Base-by-base conservation (phyloP, 306 rosid species). In the Pyrus communis region DNA sequence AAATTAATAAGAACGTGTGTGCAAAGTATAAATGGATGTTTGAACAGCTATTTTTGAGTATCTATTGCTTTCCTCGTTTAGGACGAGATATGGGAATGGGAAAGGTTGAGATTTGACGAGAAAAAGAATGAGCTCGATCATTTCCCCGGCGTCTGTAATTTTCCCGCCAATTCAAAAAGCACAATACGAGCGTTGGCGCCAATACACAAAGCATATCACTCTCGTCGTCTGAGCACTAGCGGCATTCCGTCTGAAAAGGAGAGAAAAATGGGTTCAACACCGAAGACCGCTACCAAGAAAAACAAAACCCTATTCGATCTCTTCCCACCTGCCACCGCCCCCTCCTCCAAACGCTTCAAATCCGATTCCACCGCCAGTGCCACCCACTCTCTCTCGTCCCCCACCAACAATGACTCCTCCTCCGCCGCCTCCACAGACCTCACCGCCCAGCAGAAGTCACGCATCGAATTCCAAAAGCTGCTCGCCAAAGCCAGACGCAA, bases 401-500 rank as follows among this genome's bases (percentile, higher is more conserved):
- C 7, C 18, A 61, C 66, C 67, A 46, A 46, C 57, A 23, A 40
- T 35, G 57, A 12, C 66, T 27, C 68, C 1, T 22, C 69, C 42
- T 28, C 27, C 52, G 35, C 54, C 62, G 21, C 86, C 31, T 65
- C 74, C 52, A 46, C 52, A 1, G 35, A 69, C 4, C 86, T 91
- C 46, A 66, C 88, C 23, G 49, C 51, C 17, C 68, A 60, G 25
- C 87, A 92, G 71, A 87, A 83, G 76, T 79, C 82, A 7, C 97
- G 96, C 74, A 65, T 87, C 72, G 91, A 94, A 13, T 79, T 74
- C 79, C 89, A 88, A 66, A 92, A 84, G 76, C 78, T 73, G 46
- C 80, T 86, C 66, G 96, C 98, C 46, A 87, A 79, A 23, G 88
- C 98, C 27, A 92, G 74, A 76, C 79, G 86, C 79, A 95, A 92